Evolutionary conservation across 495 filamentous ascomycete species (phyloP).

Genomic region (Penicillium macrosclerotiorum): DNA sequence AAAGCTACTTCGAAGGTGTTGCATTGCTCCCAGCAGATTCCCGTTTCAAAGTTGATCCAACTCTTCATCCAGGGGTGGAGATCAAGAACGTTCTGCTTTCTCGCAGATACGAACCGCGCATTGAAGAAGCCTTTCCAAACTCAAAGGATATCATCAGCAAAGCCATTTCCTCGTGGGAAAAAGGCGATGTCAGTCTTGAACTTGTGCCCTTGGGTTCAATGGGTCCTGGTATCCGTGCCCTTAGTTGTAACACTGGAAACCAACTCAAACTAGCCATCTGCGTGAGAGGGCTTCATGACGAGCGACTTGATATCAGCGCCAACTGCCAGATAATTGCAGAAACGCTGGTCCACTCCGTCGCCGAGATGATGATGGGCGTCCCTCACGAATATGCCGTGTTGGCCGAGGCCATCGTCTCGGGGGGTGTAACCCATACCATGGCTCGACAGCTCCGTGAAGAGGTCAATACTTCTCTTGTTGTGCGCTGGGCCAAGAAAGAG

Average conservation of each 20-base stretch:
- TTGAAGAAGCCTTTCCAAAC: slow-evolving; percentile 47
- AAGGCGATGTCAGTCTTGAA: slow-evolving; percentile 43
- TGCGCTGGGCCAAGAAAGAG: slow-evolving; percentile 44
- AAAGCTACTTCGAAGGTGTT: slow-evolving; percentile 42
- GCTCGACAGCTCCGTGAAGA: slow-evolving; percentile 38
- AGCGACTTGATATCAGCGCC: slow-evolving; percentile 40
- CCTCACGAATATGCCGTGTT: slow-evolving; percentile 51
- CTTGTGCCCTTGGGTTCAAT: slow-evolving; percentile 42
- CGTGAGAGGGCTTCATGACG: slow-evolving; percentile 35
- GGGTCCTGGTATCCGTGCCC: slow-evolving; percentile 44
- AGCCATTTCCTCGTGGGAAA: slow-evolving; percentile 41
- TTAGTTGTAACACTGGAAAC: slow-evolving; percentile 39
- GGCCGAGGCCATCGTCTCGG: slow-evolving; percentile 44
- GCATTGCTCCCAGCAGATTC: slow-evolving; percentile 27
- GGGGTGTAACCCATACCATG: slow-evolving; percentile 38
- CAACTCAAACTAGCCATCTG: slow-evolving; percentile 43
- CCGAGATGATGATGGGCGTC: slow-evolving; percentile 47
- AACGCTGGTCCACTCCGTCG: slow-evolving; percentile 52
- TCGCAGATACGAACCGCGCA: slow-evolving; percentile 30
- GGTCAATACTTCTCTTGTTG: slow-evolving; percentile 27
- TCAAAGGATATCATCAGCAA: slow-evolving; percentile 38
- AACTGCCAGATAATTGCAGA: slow-evolving; percentile 54
- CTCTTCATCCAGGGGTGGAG: slow-evolving; percentile 47
- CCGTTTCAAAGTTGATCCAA: slow-evolving; percentile 36
- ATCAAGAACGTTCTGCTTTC: slow-evolving; percentile 42